Conservation (phyloP, 345 rosid genomes). For the Clarkia xantiana region DNA sequence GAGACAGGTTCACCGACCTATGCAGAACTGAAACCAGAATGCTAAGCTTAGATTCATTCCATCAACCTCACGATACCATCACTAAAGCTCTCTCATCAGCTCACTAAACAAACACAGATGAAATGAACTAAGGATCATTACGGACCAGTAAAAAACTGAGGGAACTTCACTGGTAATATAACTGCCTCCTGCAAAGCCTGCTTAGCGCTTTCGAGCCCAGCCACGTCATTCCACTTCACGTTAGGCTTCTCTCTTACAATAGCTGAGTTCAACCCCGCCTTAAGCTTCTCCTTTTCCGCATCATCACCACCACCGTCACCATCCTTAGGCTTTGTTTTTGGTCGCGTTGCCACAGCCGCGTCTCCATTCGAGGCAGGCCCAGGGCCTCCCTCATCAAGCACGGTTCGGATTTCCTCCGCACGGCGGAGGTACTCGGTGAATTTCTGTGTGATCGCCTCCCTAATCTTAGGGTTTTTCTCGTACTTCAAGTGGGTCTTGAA, state of each 20-base stretch:
- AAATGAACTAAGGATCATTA: neutral
- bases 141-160: constrained; percentile 88
- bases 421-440: constrained; percentile 88
- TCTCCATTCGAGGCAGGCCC: constrained; percentile 62
- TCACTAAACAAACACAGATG: neutral
- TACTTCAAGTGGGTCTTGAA: constrained; percentile 89
- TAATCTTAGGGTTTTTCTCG: constrained; percentile 87
- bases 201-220: constrained; percentile 94
- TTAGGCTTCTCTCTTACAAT: constrained; percentile 83
- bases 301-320: constrained; percentile 59
- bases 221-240: constrained; percentile 83
- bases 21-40: too few species aligned
- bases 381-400: constrained; percentile 72
- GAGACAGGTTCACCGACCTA: too few species aligned
- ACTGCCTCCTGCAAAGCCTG: constrained; percentile 92
- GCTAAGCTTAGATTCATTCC: too few species aligned
- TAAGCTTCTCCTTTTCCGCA: constrained; percentile 65
- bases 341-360: constrained; percentile 58
- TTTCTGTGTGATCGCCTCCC: constrained; percentile 68
- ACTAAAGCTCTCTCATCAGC: too few species aligned
- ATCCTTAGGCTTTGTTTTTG: constrained; percentile 69
- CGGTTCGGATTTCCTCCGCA: constrained; percentile 91
- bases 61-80: too few species aligned
- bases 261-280: constrained; percentile 73
- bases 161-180: constrained; percentile 82